Evolutionary conservation across 768 basidiomycete genomes (phyloP), one percentile per base, ranked within the genome.

Genomic region (Pleurotus citrinopileatus): DNA sequence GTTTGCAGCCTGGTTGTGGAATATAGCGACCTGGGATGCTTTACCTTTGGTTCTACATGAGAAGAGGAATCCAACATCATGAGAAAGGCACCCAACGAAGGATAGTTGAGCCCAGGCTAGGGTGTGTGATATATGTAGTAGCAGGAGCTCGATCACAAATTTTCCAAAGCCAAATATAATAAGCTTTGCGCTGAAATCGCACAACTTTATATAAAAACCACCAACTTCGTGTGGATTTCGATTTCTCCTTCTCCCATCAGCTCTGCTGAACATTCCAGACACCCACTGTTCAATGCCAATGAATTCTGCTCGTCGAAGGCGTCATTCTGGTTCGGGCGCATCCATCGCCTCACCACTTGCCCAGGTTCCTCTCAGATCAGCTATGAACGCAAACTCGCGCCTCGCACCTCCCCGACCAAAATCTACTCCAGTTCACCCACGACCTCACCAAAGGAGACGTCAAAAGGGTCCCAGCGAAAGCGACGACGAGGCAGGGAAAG

Each of bases 391-490:
- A 27, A 57, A 53, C n/a, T 64, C 68, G 36, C 20, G 53, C 8
- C 60, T 80, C 20, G 61, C 72, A 1, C 81, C 83, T 5, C 86
- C 84, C 3, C 78, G 88, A 17, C 87, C 88, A 17, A 88, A 90
- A 65, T 87, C 86, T 12, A 86, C 88, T 0, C 87, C 88, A 2
- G 76, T 72, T 7, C 72, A 83, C 25, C 84, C 87, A 60, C 77
- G 85, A 3, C 79, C 78, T 1, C 71, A 71, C 4, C 77, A 70
- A 45, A 75, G 74, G 40, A 71, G 76, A 42, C 73, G 80, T 32
- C 73, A 77, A 42, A 74, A 69, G 34, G 75, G 76, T 60, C 77
- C 78, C 6, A 60, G 59, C 5, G 67, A 70, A 60, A 59, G 67
- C 60, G 61, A 69, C 36, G 64, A 68, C 66, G 61, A 63, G 51